These are phyloP conservation scores for Colletotrichum sojae DNA, from an alignment of 2,329 filamentous ascomycete genomes.

Conservation along the genomic window DNA sequence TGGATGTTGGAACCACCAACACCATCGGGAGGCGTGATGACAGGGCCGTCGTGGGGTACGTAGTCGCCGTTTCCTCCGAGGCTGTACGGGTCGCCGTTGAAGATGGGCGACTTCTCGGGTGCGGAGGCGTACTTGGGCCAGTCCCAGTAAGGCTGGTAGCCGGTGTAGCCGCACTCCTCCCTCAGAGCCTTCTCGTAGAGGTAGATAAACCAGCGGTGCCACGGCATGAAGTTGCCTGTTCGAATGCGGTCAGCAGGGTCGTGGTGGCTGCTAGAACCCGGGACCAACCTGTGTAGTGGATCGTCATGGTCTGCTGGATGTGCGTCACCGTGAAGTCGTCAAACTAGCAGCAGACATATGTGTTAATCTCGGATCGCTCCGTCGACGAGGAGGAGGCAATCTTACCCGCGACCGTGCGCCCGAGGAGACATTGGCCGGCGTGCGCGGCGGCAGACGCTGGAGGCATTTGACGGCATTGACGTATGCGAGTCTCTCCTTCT, in stretches of 20 bases:
- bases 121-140: constrained; percentile 54
- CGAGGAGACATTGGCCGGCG: constrained; percentile 51
- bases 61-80: constrained; percentile 55
- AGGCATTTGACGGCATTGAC: constrained; percentile 63
- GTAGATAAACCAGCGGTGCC: constrained; percentile 39
- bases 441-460: constrained; percentile 53
- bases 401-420: constrained; percentile 63
- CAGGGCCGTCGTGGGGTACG: constrained; percentile 46
- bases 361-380: constrained; percentile 48
- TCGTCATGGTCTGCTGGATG: constrained; percentile 28
- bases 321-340: constrained; percentile 42
- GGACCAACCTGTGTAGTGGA: constrained; percentile 12
- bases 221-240: constrained; percentile 38
- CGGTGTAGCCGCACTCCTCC: constrained; percentile 42
- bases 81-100: constrained; percentile 60
- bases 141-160: constrained; percentile 51
- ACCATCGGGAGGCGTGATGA: constrained; percentile 47
- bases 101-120: constrained; percentile 62
- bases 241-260: too few relatives aligned
- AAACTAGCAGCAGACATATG: neutral
- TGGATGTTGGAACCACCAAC: constrained; percentile 44
- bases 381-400: constrained; percentile 63
- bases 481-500: constrained; percentile 54
- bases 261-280: too few relatives aligned
- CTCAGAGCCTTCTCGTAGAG: constrained; percentile 40